These are phyloP conservation scores for Globisporangium orthogonon DNA, from an alignment of 352 stramenopile genomes.

Conservation along the genomic window DNA sequence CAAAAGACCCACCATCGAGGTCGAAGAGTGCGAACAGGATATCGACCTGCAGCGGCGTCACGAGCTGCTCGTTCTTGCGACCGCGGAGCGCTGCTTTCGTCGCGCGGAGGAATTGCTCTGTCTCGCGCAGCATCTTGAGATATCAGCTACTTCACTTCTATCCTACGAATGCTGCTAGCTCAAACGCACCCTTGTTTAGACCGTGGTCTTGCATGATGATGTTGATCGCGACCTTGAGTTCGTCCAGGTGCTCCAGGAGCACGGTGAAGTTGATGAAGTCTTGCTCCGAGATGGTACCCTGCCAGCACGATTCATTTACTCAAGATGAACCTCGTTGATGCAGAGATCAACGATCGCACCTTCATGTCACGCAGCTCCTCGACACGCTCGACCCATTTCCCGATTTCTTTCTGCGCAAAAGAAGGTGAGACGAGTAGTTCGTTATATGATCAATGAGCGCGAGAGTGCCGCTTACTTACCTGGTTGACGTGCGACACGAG, in stretches of 20 bases:
- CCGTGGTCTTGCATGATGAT: conserved; percentile 79
- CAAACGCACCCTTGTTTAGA: conserved; percentile 61
- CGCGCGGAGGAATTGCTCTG: conserved; percentile 78
- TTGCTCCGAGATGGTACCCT: conserved; percentile 69
- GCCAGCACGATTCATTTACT: neutral
- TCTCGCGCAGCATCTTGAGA: neutral
- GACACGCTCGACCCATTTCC: conserved; percentile 77
- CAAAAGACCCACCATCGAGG: conserved; percentile 36
- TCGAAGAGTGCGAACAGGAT: conserved; percentile 85
- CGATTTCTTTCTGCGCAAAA: conserved; percentile 47
- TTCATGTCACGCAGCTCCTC: conserved; percentile 50
- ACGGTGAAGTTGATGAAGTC: conserved; percentile 84
- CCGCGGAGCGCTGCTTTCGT: conserved; percentile 55
- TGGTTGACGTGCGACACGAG: conserved; percentile 82
- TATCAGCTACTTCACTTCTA: neutral
- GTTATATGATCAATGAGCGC: too few relatives aligned
- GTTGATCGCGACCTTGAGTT: conserved; percentile 81
- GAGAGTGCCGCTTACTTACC: conserved; percentile 15
- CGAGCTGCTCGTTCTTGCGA: conserved; percentile 45
- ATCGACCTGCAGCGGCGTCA: conserved; percentile 79
- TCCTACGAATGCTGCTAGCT: neutral
- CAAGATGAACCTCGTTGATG: neutral
- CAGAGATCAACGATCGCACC: conserved; percentile 16
- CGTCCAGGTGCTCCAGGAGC: conserved; percentile 78
- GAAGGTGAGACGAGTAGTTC: neutral